Evolutionary conservation across 192 early-diverging fungal genomes (phyloP), one percentile per base, ranked within the genome.

Genomic region (Diversispora eburnea): DNA sequence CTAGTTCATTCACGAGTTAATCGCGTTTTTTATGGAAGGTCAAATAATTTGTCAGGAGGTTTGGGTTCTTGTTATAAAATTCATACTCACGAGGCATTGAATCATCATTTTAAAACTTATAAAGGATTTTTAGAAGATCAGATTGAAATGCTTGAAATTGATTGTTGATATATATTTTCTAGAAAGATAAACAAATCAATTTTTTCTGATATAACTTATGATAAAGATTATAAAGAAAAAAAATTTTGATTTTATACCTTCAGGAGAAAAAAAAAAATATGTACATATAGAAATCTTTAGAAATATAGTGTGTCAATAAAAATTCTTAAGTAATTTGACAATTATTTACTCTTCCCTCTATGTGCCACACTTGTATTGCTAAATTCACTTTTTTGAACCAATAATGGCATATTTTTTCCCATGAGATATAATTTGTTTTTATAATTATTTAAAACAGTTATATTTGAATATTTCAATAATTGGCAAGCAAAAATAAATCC

Each of bases 1-100:
- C 76, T 98, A 43, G 88, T 98, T n/a, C 95, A 98, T 78, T 98
- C 95, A 17, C 87, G 95, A 6, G 86, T 98, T 54, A 85, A 88
- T 5, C 84, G 94, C 5, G 89, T 98, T n/a, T 98, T 96, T 75
- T 95, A 92, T 54, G 79, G 75, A 8, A 69, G 75, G 13, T 77
- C 81, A n/a, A 84, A 77, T 74, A 45, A 65, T 20, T 72, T 67
- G 12, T 84, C 84, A 12, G 86, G 85, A 65, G 82, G 83, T 49
- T 60, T 88, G 12, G 86, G 92, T 0, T 86, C 82, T 46, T 77
- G 77, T 8, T 86, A 89, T 64, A 89, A 90, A 75, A 86, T 94
- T 12, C 91, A 94, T 76, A 80, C 82, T 17, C 89, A 92, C 63
- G 75, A 83, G 7, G 84, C 82, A 25, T 58, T 94, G 55, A 94